Evolutionary conservation across 345 rosid genomes (phyloP), one percentile per base, ranked within the genome.

Genomic region (Salix udensis): DNA sequence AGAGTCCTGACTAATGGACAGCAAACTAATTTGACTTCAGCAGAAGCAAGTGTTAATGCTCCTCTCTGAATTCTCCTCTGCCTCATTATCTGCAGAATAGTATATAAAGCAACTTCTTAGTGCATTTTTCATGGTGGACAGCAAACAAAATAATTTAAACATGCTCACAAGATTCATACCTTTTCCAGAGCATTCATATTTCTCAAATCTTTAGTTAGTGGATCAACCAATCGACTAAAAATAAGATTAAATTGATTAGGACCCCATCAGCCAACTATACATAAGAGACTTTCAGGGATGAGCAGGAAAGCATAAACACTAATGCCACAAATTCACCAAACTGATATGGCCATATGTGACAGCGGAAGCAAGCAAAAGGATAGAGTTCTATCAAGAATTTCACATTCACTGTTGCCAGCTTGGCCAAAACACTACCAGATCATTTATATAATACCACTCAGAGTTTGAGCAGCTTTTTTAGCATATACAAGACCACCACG

Each of bases 21-120:
- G 15, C n/a, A n/a, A n/a, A n/a, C n/a, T n/a, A 93, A 93, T 86
- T 93, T 96, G 76, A 96, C 98, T 86, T 96, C 97, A 16, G 98
- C 97, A 75, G 98, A 96, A 78, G 99, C 99, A 85, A 96, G 98
- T 82, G 97, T 93, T 77, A 96, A 73, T 68, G 97, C 99, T 89
- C 99, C 99, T 85, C 94, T 92, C 65, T 91, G 89, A 30, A 92
- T 89, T 77, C 99, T 94, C 79, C 97, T 91, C 79, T 85, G 91
- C 82, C 99, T 96, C 98, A 96, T 93, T 84, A 88, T 88, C 99
- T 96, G 87, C 81, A 86, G 76, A 79, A 80, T 78, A 76, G 80
- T 76, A 70, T 74, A 76, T 28, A 28, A 65, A 26, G 24, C 42
- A 23, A 21, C 52, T 78, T 26, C 53, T 65, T 71, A 40, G 76